phyloP scores from a whole-genome alignment of 2,329 filamentous ascomycete species.

The Fusarium bulbicola region DNA sequence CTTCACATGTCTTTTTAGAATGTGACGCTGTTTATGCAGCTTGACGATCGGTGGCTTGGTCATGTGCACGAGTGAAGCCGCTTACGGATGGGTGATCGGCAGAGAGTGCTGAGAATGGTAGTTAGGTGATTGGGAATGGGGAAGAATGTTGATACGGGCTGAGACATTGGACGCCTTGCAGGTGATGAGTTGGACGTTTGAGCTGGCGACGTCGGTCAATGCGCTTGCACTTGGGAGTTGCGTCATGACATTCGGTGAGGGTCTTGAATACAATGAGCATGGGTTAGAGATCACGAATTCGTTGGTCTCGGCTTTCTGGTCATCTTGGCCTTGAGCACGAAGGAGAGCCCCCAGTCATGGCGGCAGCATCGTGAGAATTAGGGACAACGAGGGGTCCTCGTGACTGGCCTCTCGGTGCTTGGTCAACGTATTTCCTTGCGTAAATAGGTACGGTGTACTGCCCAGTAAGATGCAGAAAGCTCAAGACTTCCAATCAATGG shows the following conservation, averaged over 20 bases:
- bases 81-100: conserved; percentile 1
- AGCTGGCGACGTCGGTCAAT: conserved; percentile 10
- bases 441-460: not conserved
- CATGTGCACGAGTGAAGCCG: conserved; percentile 13
- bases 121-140: not conserved
- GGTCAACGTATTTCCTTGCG: not conserved
- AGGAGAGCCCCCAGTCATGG: not conserved
- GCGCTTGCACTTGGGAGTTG: not conserved
- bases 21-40: conserved; percentile 24
- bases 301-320: not conserved
- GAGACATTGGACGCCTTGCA: not conserved
- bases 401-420: not conserved
- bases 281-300: not conserved
- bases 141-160: not conserved
- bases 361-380: not conserved
- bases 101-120: not conserved
- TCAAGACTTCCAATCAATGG: not conserved
- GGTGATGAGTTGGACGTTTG: not conserved
- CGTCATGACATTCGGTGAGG: not conserved
- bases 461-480: too few relatives aligned
- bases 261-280: not conserved
- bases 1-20: conserved; percentile 27
- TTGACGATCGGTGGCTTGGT: conserved; percentile 33
- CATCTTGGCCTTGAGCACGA: not conserved
- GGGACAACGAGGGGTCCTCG: not conserved